A percentile compares a stretch with the other conserved stretches of the same genome.
Conservation (phyloP, 139 green algal species). For the Bryopsis sp. region DNA sequence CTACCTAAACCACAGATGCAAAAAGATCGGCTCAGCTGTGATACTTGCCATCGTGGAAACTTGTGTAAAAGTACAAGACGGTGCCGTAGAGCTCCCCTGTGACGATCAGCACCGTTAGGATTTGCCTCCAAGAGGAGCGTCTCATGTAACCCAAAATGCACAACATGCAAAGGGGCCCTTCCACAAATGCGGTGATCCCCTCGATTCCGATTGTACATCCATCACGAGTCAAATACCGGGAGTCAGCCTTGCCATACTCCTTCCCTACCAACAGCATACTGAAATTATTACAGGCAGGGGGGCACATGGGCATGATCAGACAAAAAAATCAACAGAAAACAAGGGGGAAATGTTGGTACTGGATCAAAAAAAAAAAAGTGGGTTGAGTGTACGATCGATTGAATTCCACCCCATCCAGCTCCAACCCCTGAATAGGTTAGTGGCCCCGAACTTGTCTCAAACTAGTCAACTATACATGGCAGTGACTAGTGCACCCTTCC, state of each 20-base stretch:
- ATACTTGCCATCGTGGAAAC: constrained; percentile 52
- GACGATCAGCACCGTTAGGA: constrained; percentile 57
- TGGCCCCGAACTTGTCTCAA: too few species aligned
- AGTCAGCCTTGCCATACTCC: constrained; percentile 85
- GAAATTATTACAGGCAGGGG: not conserved
- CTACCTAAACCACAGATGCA: too few species aligned
- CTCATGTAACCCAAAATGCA: constrained; percentile 42
- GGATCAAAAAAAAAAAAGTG: not conserved
- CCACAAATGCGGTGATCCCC: constrained; percentile 67
- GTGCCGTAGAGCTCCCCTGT: constrained; percentile 84
- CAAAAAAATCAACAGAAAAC: not conserved
- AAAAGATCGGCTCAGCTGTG: too few species aligned
- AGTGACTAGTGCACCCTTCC: too few species aligned
- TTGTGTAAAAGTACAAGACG: constrained; percentile 80
- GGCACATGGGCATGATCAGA: not conserved
- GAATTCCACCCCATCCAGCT: not conserved
- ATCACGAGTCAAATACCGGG: constrained; percentile 73
- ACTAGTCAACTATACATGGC: too few species aligned
- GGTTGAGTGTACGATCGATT: not conserved
- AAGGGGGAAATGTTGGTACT: not conserved
- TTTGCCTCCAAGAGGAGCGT: constrained; percentile 48
- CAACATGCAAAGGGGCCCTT: constrained; percentile 62
- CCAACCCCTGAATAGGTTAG: not conserved
- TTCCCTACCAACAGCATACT: constrained; percentile 53
- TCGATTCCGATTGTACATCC: constrained; percentile 80